phyloP scores from a whole-genome alignment of 768 basidiomycete genomes.

The Porpolomopsis calyptriformis region DNA sequence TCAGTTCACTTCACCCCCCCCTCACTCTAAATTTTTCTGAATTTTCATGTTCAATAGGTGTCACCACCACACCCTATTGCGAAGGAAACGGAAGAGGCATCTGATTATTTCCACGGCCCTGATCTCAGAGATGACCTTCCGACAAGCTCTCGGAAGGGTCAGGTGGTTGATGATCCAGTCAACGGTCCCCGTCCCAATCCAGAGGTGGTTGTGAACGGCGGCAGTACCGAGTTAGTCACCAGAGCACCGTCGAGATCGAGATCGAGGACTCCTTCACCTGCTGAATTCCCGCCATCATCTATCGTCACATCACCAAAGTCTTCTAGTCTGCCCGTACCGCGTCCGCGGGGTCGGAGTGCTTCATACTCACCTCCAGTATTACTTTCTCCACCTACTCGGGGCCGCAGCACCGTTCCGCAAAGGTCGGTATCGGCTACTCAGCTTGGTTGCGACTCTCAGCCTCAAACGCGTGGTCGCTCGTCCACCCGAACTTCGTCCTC shows the following conservation, averaged over 20 bases:
- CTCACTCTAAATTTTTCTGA: too few species aligned
- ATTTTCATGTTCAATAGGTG: too few species aligned
- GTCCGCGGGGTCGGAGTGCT: constrained; percentile 9
- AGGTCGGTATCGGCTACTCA: constrained; percentile 1
- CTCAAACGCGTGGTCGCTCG: constrained; percentile 41
- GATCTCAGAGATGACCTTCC: constrained; percentile 44
- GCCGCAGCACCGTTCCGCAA: constrained; percentile 13
- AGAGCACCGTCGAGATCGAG: constrained; percentile 26
- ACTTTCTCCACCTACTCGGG: constrained; percentile 20
- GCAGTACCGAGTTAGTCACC: constrained; percentile 3
- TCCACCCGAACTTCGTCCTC: constrained; percentile 45
- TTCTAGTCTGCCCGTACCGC: constrained; percentile 13
- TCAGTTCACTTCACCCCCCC: background rate
- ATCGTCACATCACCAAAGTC: constrained; percentile 6
- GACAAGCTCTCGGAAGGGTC: constrained; percentile 6
- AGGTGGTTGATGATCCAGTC: background rate
- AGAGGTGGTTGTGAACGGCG: too few species aligned
- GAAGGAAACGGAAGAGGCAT: constrained; percentile 27
- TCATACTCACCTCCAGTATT: constrained; percentile 10
- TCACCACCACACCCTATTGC: too few species aligned
- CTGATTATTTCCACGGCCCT: constrained; percentile 51
- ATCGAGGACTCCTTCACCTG: constrained; percentile 31
- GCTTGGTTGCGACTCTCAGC: constrained; percentile 12
- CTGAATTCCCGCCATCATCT: constrained; percentile 12
- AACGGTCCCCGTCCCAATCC: too few species aligned